These are phyloP conservation scores for Trichoderma koningiopsis DNA, from an alignment of 2,329 filamentous ascomycete species.

Conservation along the genomic window DNA sequence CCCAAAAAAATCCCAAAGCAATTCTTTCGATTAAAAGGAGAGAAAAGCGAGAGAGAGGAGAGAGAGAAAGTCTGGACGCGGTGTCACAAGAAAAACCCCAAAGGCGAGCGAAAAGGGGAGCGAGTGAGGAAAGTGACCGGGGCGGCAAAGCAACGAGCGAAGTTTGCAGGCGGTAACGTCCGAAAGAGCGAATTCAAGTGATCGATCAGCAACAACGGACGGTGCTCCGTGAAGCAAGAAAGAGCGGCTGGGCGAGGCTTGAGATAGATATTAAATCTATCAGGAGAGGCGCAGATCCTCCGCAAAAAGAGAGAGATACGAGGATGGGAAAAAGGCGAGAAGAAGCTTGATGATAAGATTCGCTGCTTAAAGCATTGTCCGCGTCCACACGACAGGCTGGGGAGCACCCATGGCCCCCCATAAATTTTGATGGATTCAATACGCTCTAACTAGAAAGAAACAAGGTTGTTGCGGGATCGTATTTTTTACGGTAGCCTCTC, in stretches of 20 bases:
- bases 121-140: conserved; percentile 14
- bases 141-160: background rate
- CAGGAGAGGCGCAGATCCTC: background rate
- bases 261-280: background rate
- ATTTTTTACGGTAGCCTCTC: background rate
- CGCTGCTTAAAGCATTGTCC: conserved; percentile 9
- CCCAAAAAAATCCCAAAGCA: background rate
- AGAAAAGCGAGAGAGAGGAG: background rate
- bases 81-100: background rate
- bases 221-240: conserved; percentile 7
- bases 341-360: conserved; percentile 5
- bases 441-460: background rate
- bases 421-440: background rate
- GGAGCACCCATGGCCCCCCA: background rate
- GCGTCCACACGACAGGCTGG: background rate
- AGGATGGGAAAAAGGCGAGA: background rate
- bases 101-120: background rate
- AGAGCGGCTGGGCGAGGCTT: conserved; percentile 6
- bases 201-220: conserved; percentile 5
- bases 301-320: background rate
- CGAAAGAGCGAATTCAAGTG: conserved; percentile 3
- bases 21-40: background rate
- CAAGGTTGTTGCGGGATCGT: conserved; percentile 15
- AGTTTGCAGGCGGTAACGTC: background rate
- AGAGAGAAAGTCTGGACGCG: background rate